Percentiles rank a stretch among this genome's conserved stretches.
phyloP scores from a whole-genome alignment of 2,329 filamentous ascomycete genomes.

The Septoria linicola region DNA sequence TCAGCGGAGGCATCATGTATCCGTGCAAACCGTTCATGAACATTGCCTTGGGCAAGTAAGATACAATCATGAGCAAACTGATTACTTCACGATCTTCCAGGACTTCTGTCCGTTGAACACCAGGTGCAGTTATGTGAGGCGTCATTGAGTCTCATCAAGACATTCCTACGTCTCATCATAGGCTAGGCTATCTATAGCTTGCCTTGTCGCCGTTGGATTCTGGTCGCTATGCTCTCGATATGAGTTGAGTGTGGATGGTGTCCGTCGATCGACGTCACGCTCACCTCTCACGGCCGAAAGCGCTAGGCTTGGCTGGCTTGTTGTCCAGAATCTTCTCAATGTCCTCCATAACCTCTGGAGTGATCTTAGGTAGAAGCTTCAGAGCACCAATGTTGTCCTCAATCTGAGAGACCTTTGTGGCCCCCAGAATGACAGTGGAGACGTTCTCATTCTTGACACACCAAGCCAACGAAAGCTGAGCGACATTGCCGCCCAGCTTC shows the following conservation, averaged over 20 bases:
- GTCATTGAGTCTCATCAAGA: too few species aligned
- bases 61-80: too few species aligned
- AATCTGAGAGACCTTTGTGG: conserved; percentile 50
- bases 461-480: conserved; percentile 61
- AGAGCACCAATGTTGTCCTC: conserved; percentile 51
- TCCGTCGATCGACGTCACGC: conserved; percentile 6
- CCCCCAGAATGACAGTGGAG: conserved; percentile 55
- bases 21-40: too few species aligned
- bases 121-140: too few species aligned
- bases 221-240: background rate
- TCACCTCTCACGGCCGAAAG: conserved; percentile 41
- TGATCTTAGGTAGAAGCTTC: conserved; percentile 42
- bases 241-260: background rate
- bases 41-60: too few species aligned
- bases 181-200: conserved; percentile 4
- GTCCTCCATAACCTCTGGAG: conserved; percentile 42
- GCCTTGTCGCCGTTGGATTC: background rate
- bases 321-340: conserved; percentile 48
- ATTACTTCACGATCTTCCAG: too few species aligned
- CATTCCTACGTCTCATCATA: conserved; percentile 2
- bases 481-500: conserved; percentile 48
- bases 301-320: conserved; percentile 37
- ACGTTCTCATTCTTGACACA: conserved; percentile 59
- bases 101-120: too few species aligned
- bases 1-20: too few species aligned